These are phyloP conservation scores for Pythium aquatile DNA, from an alignment of 352 stramenopile species.

Conservation along the genomic window DNA sequence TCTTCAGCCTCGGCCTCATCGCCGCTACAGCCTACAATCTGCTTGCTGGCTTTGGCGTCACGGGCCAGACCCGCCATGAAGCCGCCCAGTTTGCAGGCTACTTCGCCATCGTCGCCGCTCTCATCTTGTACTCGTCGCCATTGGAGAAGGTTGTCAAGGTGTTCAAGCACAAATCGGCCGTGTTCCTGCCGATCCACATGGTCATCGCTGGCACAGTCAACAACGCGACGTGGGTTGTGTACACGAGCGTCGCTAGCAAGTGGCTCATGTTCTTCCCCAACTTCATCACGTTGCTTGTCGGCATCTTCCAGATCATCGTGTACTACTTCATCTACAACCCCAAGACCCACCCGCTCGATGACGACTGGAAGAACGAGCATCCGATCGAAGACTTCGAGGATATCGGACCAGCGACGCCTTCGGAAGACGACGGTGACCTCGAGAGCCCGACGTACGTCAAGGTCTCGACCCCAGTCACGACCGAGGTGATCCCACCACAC, in stretches of 20 bases:
- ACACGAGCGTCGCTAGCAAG: constrained; percentile 41
- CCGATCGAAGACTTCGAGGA: not conserved
- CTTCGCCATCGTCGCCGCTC: constrained; percentile 39
- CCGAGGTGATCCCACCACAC: not conserved
- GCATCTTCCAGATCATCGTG: constrained; percentile 39
- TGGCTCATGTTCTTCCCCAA: constrained; percentile 64
- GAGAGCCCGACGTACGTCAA: constrained; percentile 13
- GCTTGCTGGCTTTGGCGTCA: constrained; percentile 35
- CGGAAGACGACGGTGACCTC: constrained; percentile 12
- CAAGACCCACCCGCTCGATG: constrained; percentile 36
- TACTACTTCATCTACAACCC: constrained; percentile 51
- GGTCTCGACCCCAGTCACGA: not conserved
- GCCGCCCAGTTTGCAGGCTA: constrained; percentile 37
- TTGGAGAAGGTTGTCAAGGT: constrained; percentile 56
- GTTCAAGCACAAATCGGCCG: constrained; percentile 45
- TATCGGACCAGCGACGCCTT: not conserved
- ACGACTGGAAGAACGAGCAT: constrained; percentile 24
- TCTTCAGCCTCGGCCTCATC: constrained; percentile 24
- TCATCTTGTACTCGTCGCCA: constrained; percentile 57
- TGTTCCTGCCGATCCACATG: constrained; percentile 61
- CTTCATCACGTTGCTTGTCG: constrained; percentile 30
- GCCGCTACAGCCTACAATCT: constrained; percentile 35
- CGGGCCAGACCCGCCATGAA: no score
- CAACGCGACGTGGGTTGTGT: constrained; percentile 55
- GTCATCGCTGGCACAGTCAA: constrained; percentile 50